Evolutionary conservation across 1,284 basidiomycete genomes (phyloP).

Genomic region (Apiotrichum sp.): DNA sequence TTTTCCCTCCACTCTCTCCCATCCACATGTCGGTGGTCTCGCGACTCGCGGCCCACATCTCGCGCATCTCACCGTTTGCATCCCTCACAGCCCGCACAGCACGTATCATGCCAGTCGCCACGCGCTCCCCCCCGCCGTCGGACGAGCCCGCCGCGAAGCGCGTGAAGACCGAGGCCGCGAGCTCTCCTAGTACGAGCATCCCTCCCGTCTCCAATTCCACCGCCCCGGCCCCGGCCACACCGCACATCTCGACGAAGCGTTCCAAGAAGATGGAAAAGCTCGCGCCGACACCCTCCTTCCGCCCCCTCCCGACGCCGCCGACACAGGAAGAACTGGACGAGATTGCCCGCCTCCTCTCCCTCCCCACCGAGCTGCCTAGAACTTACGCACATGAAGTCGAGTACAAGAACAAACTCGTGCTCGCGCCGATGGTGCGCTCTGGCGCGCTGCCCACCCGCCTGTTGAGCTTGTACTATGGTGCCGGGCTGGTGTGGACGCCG

Average conservation of each 20-base stretch:
- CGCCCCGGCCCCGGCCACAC: too few relatives aligned
- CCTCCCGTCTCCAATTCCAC: not conserved
- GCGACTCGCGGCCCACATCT: not conserved
- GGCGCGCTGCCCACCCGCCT: constrained; percentile 61
- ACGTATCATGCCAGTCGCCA: constrained; percentile 16
- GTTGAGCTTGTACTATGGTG: constrained; percentile 86
- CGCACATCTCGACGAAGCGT: too few relatives aligned
- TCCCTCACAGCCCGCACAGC: not conserved
- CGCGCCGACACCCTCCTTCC: not conserved
- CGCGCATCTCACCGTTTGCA: not conserved
- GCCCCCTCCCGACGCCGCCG: not conserved
- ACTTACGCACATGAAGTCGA: constrained; percentile 36
- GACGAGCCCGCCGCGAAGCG: constrained; percentile 6
- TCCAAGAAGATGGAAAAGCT: not conserved
- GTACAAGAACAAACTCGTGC: constrained; percentile 69
- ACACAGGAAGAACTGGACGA: constrained; percentile 1
- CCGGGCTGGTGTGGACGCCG: constrained; percentile 92
- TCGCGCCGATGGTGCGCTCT: constrained; percentile 93
- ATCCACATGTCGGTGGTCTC: not conserved
- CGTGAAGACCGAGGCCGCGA: not conserved
- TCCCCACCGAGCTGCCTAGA: constrained; percentile 30
- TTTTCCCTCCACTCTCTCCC: not conserved
- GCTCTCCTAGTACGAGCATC: not conserved
- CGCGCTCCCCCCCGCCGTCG: constrained; percentile 12
- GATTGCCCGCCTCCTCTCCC: constrained; percentile 28